phyloP scores from a whole-genome alignment of 2,329 filamentous ascomycete genomes.

The Rhynchosporium agropyri region DNA sequence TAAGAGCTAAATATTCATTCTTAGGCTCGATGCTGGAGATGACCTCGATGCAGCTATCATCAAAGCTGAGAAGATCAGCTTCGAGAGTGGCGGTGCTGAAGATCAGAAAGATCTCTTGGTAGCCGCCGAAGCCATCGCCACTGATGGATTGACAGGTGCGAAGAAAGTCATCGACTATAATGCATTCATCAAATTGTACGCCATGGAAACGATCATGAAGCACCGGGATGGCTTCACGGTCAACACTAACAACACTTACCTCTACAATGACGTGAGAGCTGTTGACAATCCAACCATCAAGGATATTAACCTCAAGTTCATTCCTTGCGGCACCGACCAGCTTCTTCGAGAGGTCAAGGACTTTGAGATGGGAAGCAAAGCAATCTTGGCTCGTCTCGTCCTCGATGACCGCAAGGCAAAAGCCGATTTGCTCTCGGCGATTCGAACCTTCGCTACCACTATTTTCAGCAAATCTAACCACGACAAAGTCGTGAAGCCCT shows the following conservation, averaged over 20 bases:
- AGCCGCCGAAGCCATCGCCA: constrained; percentile 3
- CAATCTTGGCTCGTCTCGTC: constrained; percentile 15
- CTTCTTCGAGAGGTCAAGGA: constrained; percentile 7
- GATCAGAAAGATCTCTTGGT: constrained; percentile 16
- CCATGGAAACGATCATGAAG: constrained; percentile 17
- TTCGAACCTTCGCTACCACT: constrained; percentile 7
- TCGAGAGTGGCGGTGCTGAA: constrained; percentile 9
- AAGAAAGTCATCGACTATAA: constrained; percentile 11
- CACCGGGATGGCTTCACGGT: constrained; percentile 16
- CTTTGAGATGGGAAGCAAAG: constrained; percentile 12
- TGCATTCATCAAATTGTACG: constrained; percentile 8
- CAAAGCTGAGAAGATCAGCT: constrained; percentile 14
- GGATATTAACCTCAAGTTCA: constrained; percentile 16
- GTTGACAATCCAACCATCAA: constrained; percentile 8
- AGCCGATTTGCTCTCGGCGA: constrained; percentile 1
- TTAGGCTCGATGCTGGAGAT: constrained; percentile 5
- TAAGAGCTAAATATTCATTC: no score
- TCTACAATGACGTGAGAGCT: constrained; percentile 16
- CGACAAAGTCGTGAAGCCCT: constrained; percentile 6
- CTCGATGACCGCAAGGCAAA: neutral
- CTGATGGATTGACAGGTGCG: neutral
- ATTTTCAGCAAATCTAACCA: constrained; percentile 8
- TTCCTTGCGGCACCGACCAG: constrained; percentile 15
- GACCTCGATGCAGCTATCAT: constrained; percentile 14
- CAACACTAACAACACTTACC: constrained; percentile 20